Percentiles rank a stretch among this genome's conserved stretches.
Conservation (phyloP, 2,329 filamentous ascomycete species). For the Chaetomiaceae sp. region DNA sequence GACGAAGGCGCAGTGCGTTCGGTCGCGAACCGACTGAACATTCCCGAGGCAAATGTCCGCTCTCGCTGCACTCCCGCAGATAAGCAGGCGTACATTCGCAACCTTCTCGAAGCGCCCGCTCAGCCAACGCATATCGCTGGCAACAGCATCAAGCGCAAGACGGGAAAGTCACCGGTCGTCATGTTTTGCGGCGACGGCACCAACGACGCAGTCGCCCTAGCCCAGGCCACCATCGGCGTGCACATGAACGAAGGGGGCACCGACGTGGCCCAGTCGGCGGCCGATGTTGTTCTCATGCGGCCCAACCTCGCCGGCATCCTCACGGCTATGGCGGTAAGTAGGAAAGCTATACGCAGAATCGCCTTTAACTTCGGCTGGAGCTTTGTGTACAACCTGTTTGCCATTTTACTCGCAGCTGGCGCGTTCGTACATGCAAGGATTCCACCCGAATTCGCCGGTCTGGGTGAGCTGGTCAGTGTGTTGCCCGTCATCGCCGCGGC, state of each 20-base stretch:
- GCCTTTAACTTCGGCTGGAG: slow-evolving; percentile 68
- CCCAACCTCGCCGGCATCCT: slow-evolving; percentile 53
- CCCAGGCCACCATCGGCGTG: slow-evolving; percentile 66
- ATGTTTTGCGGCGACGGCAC: slow-evolving; percentile 75
- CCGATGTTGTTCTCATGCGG: slow-evolving; percentile 65
- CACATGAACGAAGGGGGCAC: slow-evolving; percentile 45
- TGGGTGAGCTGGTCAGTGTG: slow-evolving; percentile 72
- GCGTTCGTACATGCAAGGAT: slow-evolving; percentile 53
- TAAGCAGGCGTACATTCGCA: slow-evolving; percentile 43
- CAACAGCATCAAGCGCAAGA: slow-evolving; percentile 6
- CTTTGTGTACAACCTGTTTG: slow-evolving; percentile 65
- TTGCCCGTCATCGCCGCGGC: slow-evolving; percentile 62
- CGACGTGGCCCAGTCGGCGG: slow-evolving; percentile 64
- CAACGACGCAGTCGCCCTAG: slow-evolving; percentile 71
- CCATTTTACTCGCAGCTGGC: slow-evolving; percentile 62
- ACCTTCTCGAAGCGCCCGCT: slow-evolving; percentile 29
- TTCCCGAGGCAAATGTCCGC: slow-evolving; percentile 36
- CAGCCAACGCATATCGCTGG: no score
- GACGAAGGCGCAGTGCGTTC: slow-evolving; percentile 45
- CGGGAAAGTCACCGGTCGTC: slow-evolving; percentile 43
- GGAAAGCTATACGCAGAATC: slow-evolving; percentile 45
- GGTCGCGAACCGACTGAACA: slow-evolving; percentile 38
- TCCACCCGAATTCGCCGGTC: slow-evolving; percentile 59
- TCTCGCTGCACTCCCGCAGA: slow-evolving; percentile 43
- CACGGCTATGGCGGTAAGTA: slow-evolving; percentile 52